Base-by-base conservation (phyloP, 2,329 filamentous ascomycete species). In the Monilinia aucupariae region DNA sequence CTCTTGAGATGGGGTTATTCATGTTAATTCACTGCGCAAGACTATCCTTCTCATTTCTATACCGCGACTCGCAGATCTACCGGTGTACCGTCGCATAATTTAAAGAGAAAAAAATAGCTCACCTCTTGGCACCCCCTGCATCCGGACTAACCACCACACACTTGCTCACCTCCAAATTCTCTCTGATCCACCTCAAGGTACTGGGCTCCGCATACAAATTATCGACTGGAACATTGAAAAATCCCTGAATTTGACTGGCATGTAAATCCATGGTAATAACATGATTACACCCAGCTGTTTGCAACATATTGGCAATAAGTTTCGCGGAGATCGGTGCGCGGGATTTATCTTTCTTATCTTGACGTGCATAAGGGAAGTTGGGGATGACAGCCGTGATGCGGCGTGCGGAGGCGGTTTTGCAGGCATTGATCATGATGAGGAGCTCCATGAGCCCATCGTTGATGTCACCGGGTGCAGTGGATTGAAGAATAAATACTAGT, bases 381-480 rank as follows among this genome's bases (percentile, higher is more conserved):
- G 93, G 93, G 59, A 97, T 90, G 68, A 97, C 91, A 67, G 92
- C 93, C 27, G 93, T 97, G 78, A 97, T 96, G 68, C 93, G 90
- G 68, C 92, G 87, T 15, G 93, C 93, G 43, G 87, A 90, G 49
- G 88, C 88, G 30, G 87, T 90, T 75, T 90, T 88, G 82, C 93
- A 97, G 67, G 93, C 93, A 74, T 96, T 96, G 77, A 97, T 96
- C 87, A 97, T 96, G 78, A 97, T 97, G 69, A 97, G 84, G 45
- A 97, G 85, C 78, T 99, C 93, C 93, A 99, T 97, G 65, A 99
- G 84, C 56, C 92, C 92, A 76, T 97, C 93, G 78, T 99, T 99
- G 79, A 97, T 96, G 75, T 97, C 92, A 75, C 93, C 92, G 2
- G 93, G 93, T 48, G 90, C 88, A 54, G 94, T 96, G 30, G 93